Evolutionary conservation across 2,329 filamentous ascomycete species (phyloP), one percentile per base, ranked within the genome.

Genomic region (Chaetomiaceae sp.): DNA sequence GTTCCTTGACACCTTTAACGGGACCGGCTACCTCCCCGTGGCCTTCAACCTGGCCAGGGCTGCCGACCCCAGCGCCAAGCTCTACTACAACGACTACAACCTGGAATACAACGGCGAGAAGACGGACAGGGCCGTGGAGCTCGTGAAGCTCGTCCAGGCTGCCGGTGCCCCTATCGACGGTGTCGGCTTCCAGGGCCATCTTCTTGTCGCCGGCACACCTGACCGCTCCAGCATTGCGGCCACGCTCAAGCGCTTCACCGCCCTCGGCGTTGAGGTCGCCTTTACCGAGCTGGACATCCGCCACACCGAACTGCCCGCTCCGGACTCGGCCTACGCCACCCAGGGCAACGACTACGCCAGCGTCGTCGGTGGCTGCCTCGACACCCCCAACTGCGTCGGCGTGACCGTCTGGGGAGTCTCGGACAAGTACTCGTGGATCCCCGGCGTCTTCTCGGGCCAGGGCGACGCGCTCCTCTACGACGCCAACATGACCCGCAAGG

Each of bases 211-310:
- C 58, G 59, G 63, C n/a, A 72, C 76, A 1, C 75, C 79, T 0
- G 65, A 63, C 37, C 71, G 73, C 55, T 65, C 67, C 31, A 65
- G 68, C 12, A 69, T 77, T 39, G 67, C 68, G 27, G 66, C 69
- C 0, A 71, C 73, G 13, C 74, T 82, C 48, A 60, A 68, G 42
- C 67, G 73, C 35, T 84, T 79, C 67, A 71, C 72, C 2, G 66
- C 68, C 1, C 70, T 78, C 2, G 73, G 72, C 5, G 66, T 81
- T 4, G 80, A 85, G 53, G 76, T 82, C 4, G 78, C 79, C 5
- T 73, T 81, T 61, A 84, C 81, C 1, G 81, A 85, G 67, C 68
- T 84, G 17, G 81, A 85, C 61, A 77, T 84, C 54, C 71, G 80
- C 25, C 73, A 63, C 61, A 33, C 39, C 3, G 51, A 47, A n/a